Percentiles rank a stretch among this genome's conserved stretches.
These are phyloP conservation scores for Viridothelium virens DNA, from an alignment of 495 filamentous ascomycete species.

Conservation along the genomic window DNA sequence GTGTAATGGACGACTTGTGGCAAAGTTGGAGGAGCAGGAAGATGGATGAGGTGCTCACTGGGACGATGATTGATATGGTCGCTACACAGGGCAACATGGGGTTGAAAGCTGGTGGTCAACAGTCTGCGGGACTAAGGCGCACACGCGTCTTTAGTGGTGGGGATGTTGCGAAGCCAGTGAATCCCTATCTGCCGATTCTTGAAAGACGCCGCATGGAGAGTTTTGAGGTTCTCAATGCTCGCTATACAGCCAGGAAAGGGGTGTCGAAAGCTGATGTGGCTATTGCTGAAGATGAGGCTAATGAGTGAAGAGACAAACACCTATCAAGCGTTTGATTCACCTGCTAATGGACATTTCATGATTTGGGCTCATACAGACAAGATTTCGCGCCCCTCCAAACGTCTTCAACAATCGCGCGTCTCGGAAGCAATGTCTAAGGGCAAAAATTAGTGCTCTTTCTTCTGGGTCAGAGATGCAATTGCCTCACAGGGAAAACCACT, in stretches of 20 bases:
- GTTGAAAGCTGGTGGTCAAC: slow-evolving; percentile 17
- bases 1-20: slow-evolving; percentile 71
- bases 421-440: slow-evolving; percentile 56
- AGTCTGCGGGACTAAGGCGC: slow-evolving; percentile 27
- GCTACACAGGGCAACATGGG: slow-evolving; percentile 42
- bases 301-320: neutral
- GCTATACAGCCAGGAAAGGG: slow-evolving; percentile 66
- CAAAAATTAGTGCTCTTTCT: neutral
- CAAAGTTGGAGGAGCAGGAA: slow-evolving; percentile 69
- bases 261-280: slow-evolving; percentile 28
- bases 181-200: slow-evolving; percentile 65
- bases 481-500: slow-evolving; percentile 78
- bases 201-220: slow-evolving; percentile 54
- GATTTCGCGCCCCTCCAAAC: slow-evolving; percentile 75
- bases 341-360: slow-evolving; percentile 11
- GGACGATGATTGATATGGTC: slow-evolving; percentile 56
- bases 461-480: neutral
- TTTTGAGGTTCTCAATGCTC: slow-evolving; percentile 67
- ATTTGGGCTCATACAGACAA: slow-evolving; percentile 65
- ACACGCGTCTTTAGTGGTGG: slow-evolving; percentile 67
- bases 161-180: slow-evolving; percentile 48
- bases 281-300: slow-evolving; percentile 16
- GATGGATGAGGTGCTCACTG: slow-evolving; percentile 78
- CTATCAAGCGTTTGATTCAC: neutral
- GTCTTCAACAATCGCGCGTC: slow-evolving; percentile 61